These are phyloP conservation scores for Cetradonia linearis DNA, from an alignment of 495 filamentous ascomycete genomes.

Conservation along the genomic window DNA sequence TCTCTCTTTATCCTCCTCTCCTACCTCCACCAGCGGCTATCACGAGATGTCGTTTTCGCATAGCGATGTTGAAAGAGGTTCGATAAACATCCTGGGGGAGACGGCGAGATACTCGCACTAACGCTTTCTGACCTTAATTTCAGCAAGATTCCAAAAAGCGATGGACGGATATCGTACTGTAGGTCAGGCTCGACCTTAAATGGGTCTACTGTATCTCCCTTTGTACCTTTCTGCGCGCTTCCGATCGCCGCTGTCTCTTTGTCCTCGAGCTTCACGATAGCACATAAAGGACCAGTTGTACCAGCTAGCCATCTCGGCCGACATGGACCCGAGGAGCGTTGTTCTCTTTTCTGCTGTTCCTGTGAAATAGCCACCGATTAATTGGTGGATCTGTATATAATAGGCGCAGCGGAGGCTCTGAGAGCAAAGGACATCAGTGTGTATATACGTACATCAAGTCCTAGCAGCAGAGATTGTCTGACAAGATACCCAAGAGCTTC, in stretches of 20 bases:
- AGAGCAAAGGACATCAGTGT: background rate
- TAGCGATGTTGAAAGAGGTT: background rate
- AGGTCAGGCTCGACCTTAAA: background rate
- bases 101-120: background rate
- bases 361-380: background rate
- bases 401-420: background rate
- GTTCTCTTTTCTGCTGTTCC: background rate
- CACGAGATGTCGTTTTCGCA: background rate
- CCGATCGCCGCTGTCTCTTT: background rate
- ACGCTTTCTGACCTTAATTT: background rate
- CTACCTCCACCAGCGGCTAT: background rate
- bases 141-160: background rate
- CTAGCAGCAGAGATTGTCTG: background rate
- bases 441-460: background rate
- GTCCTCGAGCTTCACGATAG: background rate
- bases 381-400: background rate
- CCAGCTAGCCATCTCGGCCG: background rate
- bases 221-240: background rate
- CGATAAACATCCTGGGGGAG: background rate
- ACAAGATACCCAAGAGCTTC: background rate
- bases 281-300: background rate
- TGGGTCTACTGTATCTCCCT: background rate
- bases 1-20: background rate
- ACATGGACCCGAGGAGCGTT: background rate
- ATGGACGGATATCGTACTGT: background rate